phyloP scores from a whole-genome alignment of 1,284 basidiomycete species.

The Sphaerobolus stellatus region DNA sequence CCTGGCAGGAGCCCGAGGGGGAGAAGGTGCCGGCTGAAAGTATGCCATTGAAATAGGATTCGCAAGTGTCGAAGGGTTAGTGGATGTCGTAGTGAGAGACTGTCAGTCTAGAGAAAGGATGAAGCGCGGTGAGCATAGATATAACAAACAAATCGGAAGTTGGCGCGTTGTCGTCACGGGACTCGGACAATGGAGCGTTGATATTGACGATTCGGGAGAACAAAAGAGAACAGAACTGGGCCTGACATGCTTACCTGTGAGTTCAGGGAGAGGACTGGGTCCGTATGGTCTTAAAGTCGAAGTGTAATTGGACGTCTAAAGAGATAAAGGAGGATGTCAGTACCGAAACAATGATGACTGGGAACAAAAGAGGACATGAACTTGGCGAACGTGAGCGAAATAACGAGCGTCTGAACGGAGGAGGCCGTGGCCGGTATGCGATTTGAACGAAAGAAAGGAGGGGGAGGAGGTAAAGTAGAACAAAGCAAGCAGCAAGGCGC shows the following conservation, averaged over 20 bases:
- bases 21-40: conserved; percentile 7
- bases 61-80: conserved; percentile 1
- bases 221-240: conserved; percentile 8
- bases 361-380: conserved; percentile 6
- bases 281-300: background rate
- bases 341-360: background rate
- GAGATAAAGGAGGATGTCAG: conserved; percentile 3
- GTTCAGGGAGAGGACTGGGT: background rate
- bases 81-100: background rate
- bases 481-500: background rate
- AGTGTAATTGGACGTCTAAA: conserved; percentile 6
- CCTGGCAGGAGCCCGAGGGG: background rate
- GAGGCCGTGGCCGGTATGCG: conserved; percentile 13
- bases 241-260: background rate
- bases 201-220: background rate
- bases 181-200: background rate
- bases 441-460: background rate
- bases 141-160: background rate
- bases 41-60: conserved; percentile 1
- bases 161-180: conserved; percentile 2
- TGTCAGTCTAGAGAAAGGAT: conserved; percentile 1
- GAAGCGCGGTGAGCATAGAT: background rate
- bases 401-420: conserved; percentile 9
- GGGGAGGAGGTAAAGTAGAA: background rate
- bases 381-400: background rate